phyloP scores from a whole-genome alignment of 2,329 filamentous ascomycete genomes.

The Zarea fungicola region DNA sequence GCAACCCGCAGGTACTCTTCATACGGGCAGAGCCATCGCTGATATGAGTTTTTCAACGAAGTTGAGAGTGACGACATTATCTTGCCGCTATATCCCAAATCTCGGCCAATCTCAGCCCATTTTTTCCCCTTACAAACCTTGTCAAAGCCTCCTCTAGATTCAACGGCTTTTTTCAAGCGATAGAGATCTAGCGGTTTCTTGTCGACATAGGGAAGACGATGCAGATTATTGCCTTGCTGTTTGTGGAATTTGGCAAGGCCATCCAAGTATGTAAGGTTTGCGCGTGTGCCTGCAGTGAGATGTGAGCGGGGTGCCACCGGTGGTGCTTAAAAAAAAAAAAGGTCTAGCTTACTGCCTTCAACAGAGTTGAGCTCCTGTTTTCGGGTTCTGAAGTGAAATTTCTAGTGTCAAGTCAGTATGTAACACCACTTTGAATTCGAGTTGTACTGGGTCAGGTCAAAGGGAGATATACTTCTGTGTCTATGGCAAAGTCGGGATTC shows the following conservation, averaged over 20 bases:
- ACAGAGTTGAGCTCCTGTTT: conserved; percentile 97
- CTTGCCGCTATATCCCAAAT: conserved; percentile 96
- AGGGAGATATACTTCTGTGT: conserved; percentile 69
- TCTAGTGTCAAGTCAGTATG: conserved; percentile 48
- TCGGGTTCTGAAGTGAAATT: conserved; percentile 93
- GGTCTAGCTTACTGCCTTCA: conserved; percentile 76
- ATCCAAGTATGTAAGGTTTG: conserved; percentile 93
- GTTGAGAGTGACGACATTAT: conserved; percentile 99
- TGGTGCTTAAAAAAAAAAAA: background rate
- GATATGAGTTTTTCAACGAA: conserved; percentile 95
- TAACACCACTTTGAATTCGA: background rate
- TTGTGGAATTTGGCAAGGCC: conserved; percentile 95
- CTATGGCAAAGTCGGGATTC: conserved; percentile 93
- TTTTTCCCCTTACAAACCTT: conserved; percentile 97
- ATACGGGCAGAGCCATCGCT: conserved; percentile 94
- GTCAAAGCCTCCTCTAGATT: conserved; percentile 89
- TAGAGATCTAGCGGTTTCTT: conserved; percentile 95
- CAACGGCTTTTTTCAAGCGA: conserved; percentile 93
- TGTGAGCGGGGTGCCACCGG: conserved; percentile 9
- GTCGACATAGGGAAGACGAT: conserved; percentile 91
- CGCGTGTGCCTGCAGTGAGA: conserved; percentile 66
- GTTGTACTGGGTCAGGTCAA: background rate
- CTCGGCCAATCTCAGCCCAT: conserved; percentile 96
- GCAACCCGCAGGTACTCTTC: conserved; percentile 88
- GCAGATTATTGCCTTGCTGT: conserved; percentile 89